Base-by-base conservation (phyloP, 2,329 filamentous ascomycete genomes). In the Fusarium setosum region DNA sequence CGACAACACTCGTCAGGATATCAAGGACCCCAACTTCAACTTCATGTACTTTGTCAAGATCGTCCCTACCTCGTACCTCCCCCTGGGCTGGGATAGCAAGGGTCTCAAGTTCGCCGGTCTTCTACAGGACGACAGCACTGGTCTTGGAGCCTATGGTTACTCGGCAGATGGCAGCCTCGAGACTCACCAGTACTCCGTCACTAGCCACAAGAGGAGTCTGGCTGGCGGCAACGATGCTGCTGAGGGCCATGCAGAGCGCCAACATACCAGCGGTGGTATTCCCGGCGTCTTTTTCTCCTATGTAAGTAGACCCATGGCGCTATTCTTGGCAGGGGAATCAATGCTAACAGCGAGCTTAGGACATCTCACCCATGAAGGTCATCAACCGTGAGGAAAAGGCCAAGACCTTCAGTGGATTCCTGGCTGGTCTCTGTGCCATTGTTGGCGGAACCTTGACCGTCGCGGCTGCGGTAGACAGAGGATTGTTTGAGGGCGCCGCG, bases 41-140 rank as follows among this genome's bases (percentile, higher is more conserved):
- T 99, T 90, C 79, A 97, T 98, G 93, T 99, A 99, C 84, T 99
- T 99, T 79, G 86, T 99, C 80, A 99, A 99, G 84, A 96, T 99
- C 57, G 96, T 99, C 29, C 93, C 92, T 4, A 99, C 96, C 2
- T 95, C 94, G 1, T 99, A 98, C 77, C 86, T 98, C 23, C 94
- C 96, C 3, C 86, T 99, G 2, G 94, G 94, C 65, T 97, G 93
- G 93, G 90, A 94, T 75, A 88, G 88, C 72, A 84, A 84, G 59
- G 73, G 76, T 50, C 70, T 72, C 44, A 67, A 69, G 55, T 58
- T 74, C 12, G 66, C 67, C 11, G 68, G 70, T 34, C 67, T 73
- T 6, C 68, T 79, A 49, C 79, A 86, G 51, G 83, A 80, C 12
- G 88, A 88, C 52, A 81, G 96, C 48, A 92, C 94, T 72, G 81